Base-by-base conservation (phyloP, 192 early-diverging fungal genomes). In the Backusella westeae region DNA sequence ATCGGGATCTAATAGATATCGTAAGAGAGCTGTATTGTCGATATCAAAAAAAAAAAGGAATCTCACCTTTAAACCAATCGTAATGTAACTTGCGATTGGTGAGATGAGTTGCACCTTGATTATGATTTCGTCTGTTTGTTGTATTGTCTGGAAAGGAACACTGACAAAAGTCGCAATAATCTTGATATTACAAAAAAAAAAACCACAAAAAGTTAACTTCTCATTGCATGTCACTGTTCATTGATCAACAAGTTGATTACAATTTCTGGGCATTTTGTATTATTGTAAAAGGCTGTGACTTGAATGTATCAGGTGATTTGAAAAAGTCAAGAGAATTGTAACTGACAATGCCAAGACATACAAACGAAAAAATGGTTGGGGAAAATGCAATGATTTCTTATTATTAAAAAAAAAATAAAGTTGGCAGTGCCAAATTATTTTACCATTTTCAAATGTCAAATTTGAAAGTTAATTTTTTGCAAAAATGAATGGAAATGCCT, bases 101-200 rank as follows among this genome's bases (percentile, higher is more conserved):
- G 39, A 77, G 56, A 71, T 85, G 84, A 32, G 71, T 63, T n/a
- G 67, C 32, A 15, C 84, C 84, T 41, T 78, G 63, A 21, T 75
- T 63, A 68, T 85, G 84, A 17, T 85, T 85, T 39, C 56, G 76
- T 44, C 84, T 66, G 32, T 80, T 80, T 7, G 75, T 77, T 34
- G 73, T 38, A 70, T 85, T 85, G 67, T 85, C 81, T 29, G 84
- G 81, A 73, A 85, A 85, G 9, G 81, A 78, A 35, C 84, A 77
- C 39, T 85, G 73, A 44, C 84, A 85, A 49, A 82, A 80, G 42
- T 85, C 84, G 6, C 84, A 85, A 63, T 82, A 80, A 67, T 85
- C 82, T 83, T 67, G 23, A 4, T 12, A 42, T 56, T 63, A 29
- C 8, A n/a, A 49, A n/a, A 19, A 49, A 17, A n/a, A n/a, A n/a